Percentiles rank a stretch among this genome's conserved stretches.
Evolutionary conservation across 768 basidiomycete species (phyloP).

Genomic region (Calocybe gangraenosa): DNA sequence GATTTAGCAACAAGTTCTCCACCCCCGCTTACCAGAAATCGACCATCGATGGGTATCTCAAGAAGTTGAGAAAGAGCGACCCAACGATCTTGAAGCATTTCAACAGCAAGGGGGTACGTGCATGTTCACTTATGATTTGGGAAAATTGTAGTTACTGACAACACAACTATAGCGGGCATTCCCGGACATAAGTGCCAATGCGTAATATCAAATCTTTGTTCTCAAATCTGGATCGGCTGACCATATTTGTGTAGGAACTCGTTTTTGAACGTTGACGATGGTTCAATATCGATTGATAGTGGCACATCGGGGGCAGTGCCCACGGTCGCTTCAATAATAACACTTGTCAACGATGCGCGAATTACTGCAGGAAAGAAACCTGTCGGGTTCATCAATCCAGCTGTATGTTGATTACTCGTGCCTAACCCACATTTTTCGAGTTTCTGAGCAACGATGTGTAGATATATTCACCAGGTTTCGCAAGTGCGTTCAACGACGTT

Average conservation of each 20-base stretch:
- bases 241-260: slow-evolving; percentile 3
- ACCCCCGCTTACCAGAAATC: slow-evolving; percentile 35
- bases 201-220: slow-evolving; percentile 23
- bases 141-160: background rate
- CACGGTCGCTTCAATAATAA: slow-evolving; percentile 31
- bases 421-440: background rate
- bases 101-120: slow-evolving; percentile 29
- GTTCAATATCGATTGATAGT: slow-evolving; percentile 19
- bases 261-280: slow-evolving; percentile 21
- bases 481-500: slow-evolving; percentile 36
- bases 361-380: slow-evolving; percentile 30
- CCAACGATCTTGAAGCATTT: slow-evolving; percentile 18
- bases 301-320: slow-evolving; percentile 31
- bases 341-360: slow-evolving; percentile 35
- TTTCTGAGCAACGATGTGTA: slow-evolving; percentile 1
- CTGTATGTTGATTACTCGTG: slow-evolving; percentile 20
- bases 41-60: slow-evolving; percentile 26
- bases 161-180: slow-evolving; percentile 20
- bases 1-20: slow-evolving; percentile 34
- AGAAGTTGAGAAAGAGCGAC: slow-evolving; percentile 27
- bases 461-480: slow-evolving; percentile 28
- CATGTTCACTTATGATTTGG: background rate
- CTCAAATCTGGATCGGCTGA: no score
- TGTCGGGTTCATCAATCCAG: slow-evolving; percentile 42
- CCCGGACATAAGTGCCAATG: slow-evolving; percentile 34